phyloP scores from a whole-genome alignment of 805 yeast genomes.

The Wickerhamomyces bovis region DNA sequence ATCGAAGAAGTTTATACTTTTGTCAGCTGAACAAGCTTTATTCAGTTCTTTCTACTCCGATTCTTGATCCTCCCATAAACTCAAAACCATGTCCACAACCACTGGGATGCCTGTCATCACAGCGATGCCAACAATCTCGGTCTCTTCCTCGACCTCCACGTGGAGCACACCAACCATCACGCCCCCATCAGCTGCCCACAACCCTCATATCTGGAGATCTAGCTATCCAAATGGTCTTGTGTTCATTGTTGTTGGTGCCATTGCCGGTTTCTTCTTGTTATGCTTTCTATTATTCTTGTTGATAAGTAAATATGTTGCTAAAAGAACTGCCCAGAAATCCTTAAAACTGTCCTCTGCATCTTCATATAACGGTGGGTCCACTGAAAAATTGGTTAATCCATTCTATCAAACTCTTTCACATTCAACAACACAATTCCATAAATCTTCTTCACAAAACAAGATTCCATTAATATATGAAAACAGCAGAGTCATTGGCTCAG shows the following conservation, averaged over 20 bases:
- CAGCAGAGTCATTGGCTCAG: constrained; percentile 5
- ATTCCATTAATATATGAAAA: constrained; percentile 17
- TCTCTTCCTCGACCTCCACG: constrained; percentile 11
- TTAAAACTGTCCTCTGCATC: constrained; percentile 21
- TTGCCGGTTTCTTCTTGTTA: constrained; percentile 53
- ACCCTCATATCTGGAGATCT: constrained; percentile 57
- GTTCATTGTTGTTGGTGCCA: constrained; percentile 73
- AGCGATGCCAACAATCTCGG: background rate
- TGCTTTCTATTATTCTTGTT: constrained; percentile 48
- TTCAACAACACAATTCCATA: constrained; percentile 1
- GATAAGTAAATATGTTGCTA: constrained; percentile 41
- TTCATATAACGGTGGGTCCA: constrained; percentile 14
- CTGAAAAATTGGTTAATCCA: constrained; percentile 13
- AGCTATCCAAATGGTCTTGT: constrained; percentile 68
- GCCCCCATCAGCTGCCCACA: constrained; percentile 50
- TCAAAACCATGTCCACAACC: background rate
- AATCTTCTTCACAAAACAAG: constrained; percentile 6
- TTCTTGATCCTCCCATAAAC: too few relatives aligned
- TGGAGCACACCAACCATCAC: constrained; percentile 29
- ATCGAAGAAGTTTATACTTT: too few relatives aligned
- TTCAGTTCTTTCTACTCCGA: too few relatives aligned
- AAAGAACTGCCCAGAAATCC: constrained; percentile 44
- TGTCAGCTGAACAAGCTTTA: too few relatives aligned
- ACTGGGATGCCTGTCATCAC: constrained; percentile 9
- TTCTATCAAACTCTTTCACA: constrained; percentile 4